Base-by-base conservation (phyloP, 164 flowering plant species). In the Aristolochia californica region DNA sequence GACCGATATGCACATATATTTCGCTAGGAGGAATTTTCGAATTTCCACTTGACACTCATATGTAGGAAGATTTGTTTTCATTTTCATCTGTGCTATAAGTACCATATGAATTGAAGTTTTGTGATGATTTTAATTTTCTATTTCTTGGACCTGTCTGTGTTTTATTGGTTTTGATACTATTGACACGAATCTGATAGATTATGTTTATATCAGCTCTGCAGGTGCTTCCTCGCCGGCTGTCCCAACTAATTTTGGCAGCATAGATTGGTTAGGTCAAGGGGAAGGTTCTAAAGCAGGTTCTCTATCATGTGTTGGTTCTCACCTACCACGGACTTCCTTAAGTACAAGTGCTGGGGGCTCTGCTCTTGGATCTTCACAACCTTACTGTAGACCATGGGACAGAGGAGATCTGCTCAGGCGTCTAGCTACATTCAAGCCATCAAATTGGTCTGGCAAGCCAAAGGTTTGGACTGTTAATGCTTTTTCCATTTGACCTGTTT, bases 301-400 rank as follows among this genome's bases (percentile, higher is more conserved):
- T 58, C 58, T 75, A 34, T 83, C 91, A n/a, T 74, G 69, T 66
- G 75, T 71, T 71, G 91, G 85, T 60, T 83, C 90, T 21, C 93
- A 79, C 53, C 79, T 72, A 22, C 82, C 74, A 55, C 13, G 75
- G 73, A 63, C 81, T 48, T 86, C 95, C 45, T 65, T 83, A 71
- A 86, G 98, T 77, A 80, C 87, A 14, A 84, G 82, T 77, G 91
- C 78, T 49, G 86, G 87, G 57, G 88, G 83, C 54, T 87, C 89
- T 65, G 81, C 81, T 60, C 78, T 82, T 68, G 96, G 91, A 60
- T 75, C 87, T 57, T 82, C 85, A 45, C 79, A 76, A 65, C 68
- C 83, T 64, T 89, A 88, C 17, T 94, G 97, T 66, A 82, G 97
- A 59, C 99, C 99, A 56, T 94, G 99, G 99, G 97, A 90, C 62